These are phyloP conservation scores for Aureobasidium sp. DNA, from an alignment of 2,329 filamentous ascomycete species.

Conservation along the genomic window DNA sequence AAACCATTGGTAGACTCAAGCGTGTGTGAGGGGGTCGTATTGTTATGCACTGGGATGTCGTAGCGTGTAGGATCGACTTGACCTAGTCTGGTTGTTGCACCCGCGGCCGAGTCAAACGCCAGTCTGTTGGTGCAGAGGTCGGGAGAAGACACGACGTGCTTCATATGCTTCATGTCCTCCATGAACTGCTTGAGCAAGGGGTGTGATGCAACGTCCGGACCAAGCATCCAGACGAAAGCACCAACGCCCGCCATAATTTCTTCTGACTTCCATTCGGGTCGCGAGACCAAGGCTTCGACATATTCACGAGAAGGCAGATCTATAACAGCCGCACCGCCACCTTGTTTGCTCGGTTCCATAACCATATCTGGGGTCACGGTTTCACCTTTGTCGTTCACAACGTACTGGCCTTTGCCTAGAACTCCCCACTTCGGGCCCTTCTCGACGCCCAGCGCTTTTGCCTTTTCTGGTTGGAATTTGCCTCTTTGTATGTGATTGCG, in stretches of 20 bases:
- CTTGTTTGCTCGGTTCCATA: slow-evolving; percentile 57
- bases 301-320: slow-evolving; percentile 69
- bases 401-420: slow-evolving; percentile 57
- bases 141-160: slow-evolving; percentile 70
- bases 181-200: slow-evolving; percentile 63
- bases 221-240: slow-evolving; percentile 75
- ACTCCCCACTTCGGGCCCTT: slow-evolving; percentile 51
- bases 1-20: background rate
- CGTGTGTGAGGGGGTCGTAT: slow-evolving; percentile 32
- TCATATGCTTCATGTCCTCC: slow-evolving; percentile 48
- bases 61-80: slow-evolving; percentile 70
- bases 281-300: slow-evolving; percentile 59
- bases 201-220: slow-evolving; percentile 58
- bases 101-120: slow-evolving; percentile 58
- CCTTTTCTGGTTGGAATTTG: slow-evolving; percentile 65
- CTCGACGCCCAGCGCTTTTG: slow-evolving; percentile 57
- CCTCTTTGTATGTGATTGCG: slow-evolving; percentile 70
- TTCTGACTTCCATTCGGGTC: slow-evolving; percentile 63
- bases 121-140: slow-evolving; percentile 72
- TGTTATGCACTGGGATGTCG: slow-evolving; percentile 59
- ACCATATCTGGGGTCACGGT: slow-evolving; percentile 83
- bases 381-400: slow-evolving; percentile 57
- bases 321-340: slow-evolving; percentile 69
- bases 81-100: slow-evolving; percentile 61
- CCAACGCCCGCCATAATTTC: slow-evolving; percentile 61